Evolutionary conservation across 2,329 filamentous ascomycete genomes (phyloP).

Genomic region (Aspergillus sergii): DNA sequence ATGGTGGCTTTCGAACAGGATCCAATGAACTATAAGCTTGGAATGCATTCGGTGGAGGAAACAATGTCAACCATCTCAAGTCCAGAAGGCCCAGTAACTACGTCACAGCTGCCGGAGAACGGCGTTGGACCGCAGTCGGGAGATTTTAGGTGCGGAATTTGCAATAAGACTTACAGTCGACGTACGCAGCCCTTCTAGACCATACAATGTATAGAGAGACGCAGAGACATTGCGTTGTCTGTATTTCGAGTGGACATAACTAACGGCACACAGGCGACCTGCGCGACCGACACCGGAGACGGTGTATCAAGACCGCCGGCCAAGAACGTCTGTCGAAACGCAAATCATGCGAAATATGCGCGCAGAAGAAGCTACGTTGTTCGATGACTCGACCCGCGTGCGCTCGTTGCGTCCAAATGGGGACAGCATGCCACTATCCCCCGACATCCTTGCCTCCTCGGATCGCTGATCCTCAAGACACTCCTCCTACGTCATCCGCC

Average conservation of each 20-base stretch:
- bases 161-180: slow-evolving; percentile 22
- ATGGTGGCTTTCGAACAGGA: background rate
- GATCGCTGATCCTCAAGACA: background rate
- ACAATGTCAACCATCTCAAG: background rate
- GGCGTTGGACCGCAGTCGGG: background rate
- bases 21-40: background rate
- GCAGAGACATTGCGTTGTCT: background rate
- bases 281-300: slow-evolving; percentile 22
- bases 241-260: background rate
- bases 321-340: slow-evolving; percentile 23
- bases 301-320: slow-evolving; percentile 21
- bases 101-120: background rate
- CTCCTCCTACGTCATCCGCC: background rate
- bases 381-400: slow-evolving; percentile 22
- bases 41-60: background rate
- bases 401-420: slow-evolving; percentile 17
- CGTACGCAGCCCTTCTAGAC: slow-evolving; percentile 14
- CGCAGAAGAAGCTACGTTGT: slow-evolving; percentile 23
- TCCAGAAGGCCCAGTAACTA: background rate
- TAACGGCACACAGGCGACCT: slow-evolving; percentile 19
- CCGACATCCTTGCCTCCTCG: slow-evolving; percentile 13
- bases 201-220: background rate
- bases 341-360: slow-evolving; percentile 23
- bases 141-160: slow-evolving; percentile 20
- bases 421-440: slow-evolving; percentile 17